These are phyloP conservation scores for Cladosporium sp. DNA, from an alignment of 2,329 filamentous ascomycete species.

Conservation along the genomic window DNA sequence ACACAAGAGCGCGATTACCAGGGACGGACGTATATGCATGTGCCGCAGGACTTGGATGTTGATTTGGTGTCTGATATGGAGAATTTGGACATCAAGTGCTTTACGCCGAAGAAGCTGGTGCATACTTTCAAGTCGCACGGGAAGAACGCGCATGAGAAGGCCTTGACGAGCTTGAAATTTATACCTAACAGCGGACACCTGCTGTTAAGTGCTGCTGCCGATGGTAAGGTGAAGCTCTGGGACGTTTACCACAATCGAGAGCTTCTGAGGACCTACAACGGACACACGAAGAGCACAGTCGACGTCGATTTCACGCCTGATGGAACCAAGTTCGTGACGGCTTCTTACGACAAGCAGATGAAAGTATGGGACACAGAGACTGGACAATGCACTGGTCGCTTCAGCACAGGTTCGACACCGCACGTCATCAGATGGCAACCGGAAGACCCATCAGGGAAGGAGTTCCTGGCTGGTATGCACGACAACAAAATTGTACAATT, in stretches of 20 bases:
- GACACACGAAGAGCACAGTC: conserved; percentile 85
- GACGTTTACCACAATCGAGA: conserved; percentile 90
- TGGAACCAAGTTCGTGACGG: conserved; percentile 84
- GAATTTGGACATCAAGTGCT: conserved; percentile 59
- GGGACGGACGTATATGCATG: conserved; percentile 95
- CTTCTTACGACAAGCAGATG: conserved; percentile 92
- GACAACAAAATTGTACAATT: conserved; percentile 99
- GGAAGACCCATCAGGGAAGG: conserved; percentile 70
- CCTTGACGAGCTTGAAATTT: conserved; percentile 86
- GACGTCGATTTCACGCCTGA: conserved; percentile 83
- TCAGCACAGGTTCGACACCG: conserved; percentile 90
- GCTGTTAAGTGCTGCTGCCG: conserved; percentile 83
- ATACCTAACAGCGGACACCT: conserved; percentile 87
- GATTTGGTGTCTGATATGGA: conserved; percentile 76
- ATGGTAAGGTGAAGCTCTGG: conserved; percentile 89
- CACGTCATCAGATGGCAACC: conserved; percentile 96
- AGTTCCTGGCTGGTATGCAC: conserved; percentile 95
- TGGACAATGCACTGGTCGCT: conserved; percentile 81
- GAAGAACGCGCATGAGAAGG: conserved; percentile 59
- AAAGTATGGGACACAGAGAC: conserved; percentile 98
- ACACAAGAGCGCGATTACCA: conserved; percentile 85
- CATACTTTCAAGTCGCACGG: conserved; percentile 82
- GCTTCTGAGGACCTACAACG: conserved; percentile 84
- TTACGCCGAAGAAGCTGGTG: conserved; percentile 89
- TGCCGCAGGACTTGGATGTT: conserved; percentile 86